These are phyloP conservation scores for Solanum medicagineum DNA, from an alignment of 257 asterid genomes.

Conservation along the genomic window DNA sequence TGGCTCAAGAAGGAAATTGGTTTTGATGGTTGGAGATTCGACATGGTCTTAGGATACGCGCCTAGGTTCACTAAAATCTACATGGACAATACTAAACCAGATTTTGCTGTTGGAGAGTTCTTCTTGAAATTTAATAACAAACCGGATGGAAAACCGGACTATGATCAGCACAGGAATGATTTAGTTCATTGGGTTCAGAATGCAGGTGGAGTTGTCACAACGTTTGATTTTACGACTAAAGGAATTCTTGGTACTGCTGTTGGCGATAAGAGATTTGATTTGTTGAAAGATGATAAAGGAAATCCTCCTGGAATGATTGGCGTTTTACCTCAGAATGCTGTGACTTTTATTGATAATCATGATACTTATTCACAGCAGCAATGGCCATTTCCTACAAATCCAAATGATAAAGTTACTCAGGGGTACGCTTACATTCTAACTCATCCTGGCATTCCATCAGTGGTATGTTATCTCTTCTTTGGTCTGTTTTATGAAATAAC, in stretches of 20 bases:
- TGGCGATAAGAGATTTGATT: slow-evolving; percentile 43
- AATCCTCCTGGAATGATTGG: slow-evolving; percentile 74
- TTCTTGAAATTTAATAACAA: slow-evolving; percentile 30
- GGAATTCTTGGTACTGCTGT: slow-evolving; percentile 72
- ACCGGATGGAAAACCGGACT: slow-evolving; percentile 28
- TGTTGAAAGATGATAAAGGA: slow-evolving; percentile 50
- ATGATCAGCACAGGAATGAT: slow-evolving; percentile 47
- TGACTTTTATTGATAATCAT: slow-evolving; percentile 72
- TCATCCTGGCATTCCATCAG: slow-evolving; percentile 67
- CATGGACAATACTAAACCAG: slow-evolving; percentile 42
- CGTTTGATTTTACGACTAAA: slow-evolving; percentile 74
- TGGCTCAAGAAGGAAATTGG: slow-evolving; percentile 70
- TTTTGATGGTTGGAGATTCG: slow-evolving; percentile 71
- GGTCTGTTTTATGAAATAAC: neutral
- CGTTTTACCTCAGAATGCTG: slow-evolving; percentile 45
- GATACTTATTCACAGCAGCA: slow-evolving; percentile 56
- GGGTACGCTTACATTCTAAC: slow-evolving; percentile 84
- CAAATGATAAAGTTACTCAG: slow-evolving; percentile 27
- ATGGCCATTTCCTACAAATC: slow-evolving; percentile 57
- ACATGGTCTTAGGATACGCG: slow-evolving; percentile 53
- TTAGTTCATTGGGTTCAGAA: slow-evolving; percentile 37
- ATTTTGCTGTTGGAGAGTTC: slow-evolving; percentile 67
- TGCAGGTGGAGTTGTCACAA: slow-evolving; percentile 41
- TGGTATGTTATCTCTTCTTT: slow-evolving; percentile 7
- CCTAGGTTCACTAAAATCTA: slow-evolving; percentile 36